Evolutionary conservation across 2,329 filamentous ascomycete species (phyloP).

Genomic region (Harringtonia lauricola): DNA sequence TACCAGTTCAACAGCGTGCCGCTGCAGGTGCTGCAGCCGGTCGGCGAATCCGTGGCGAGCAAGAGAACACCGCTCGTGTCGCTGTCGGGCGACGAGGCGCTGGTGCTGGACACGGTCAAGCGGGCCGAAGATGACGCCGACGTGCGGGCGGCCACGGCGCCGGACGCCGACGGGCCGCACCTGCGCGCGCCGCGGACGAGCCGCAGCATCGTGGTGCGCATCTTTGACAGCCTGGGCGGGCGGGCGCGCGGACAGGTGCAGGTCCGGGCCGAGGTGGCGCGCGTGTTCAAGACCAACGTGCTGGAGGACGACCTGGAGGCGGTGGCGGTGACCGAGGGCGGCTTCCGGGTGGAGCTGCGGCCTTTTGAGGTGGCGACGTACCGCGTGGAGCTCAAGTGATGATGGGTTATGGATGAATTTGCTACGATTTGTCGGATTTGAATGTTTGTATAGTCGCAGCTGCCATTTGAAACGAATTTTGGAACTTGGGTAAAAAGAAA

Average conservation of each 20-base stretch:
- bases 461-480: too few species aligned
- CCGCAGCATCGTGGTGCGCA: slow-evolving; percentile 67
- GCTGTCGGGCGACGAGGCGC: slow-evolving; percentile 36
- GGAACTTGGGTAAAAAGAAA: neutral
- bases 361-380: slow-evolving; percentile 83
- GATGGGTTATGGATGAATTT: too few species aligned
- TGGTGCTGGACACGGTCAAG: slow-evolving; percentile 85
- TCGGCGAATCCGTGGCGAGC: too few species aligned
- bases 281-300: slow-evolving; percentile 73
- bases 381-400: slow-evolving; percentile 12
- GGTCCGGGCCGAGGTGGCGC: slow-evolving; percentile 57
- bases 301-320: slow-evolving; percentile 78
- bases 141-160: slow-evolving; percentile 44
- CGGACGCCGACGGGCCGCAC: slow-evolving; percentile 9
- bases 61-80: too few species aligned
- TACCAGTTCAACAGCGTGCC: slow-evolving; percentile 58
- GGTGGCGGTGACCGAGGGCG: slow-evolving; percentile 30
- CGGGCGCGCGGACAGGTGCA: slow-evolving; percentile 50
- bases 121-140: slow-evolving; percentile 82
- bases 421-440: too few species aligned
- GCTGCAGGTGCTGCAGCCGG: slow-evolving; percentile 13
- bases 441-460: too few species aligned
- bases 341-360: slow-evolving; percentile 53
- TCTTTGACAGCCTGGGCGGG: slow-evolving; percentile 86
- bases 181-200: slow-evolving; percentile 54